These are phyloP conservation scores for Pontederia paniculata DNA, from an alignment of 176 grass and related monocot genomes.

Conservation along the genomic window DNA sequence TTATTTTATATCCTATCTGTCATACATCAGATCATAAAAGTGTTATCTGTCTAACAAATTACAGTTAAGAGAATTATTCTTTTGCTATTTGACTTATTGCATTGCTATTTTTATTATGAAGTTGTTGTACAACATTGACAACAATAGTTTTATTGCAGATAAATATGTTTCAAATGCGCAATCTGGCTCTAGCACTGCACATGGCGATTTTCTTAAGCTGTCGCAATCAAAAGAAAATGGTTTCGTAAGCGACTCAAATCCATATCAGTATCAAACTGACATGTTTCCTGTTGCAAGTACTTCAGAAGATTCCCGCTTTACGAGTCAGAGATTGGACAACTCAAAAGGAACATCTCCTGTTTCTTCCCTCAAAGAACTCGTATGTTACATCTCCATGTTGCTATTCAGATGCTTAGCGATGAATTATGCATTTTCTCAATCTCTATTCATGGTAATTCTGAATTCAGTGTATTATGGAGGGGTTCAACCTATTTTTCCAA, in stretches of 20 bases:
- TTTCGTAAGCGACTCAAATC: slow-evolving; percentile 37
- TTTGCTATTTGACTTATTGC: no score
- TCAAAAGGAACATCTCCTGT: slow-evolving; percentile 34
- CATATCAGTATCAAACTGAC: slow-evolving; percentile 33
- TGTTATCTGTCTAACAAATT: no score
- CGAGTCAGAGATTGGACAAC: slow-evolving; percentile 32
- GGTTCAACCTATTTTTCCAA: slow-evolving; percentile 59
- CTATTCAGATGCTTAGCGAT: slow-evolving; percentile 11
- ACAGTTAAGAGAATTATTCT: no score
- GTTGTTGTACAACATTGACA: slow-evolving; percentile 18
- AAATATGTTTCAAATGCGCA: slow-evolving; percentile 47
- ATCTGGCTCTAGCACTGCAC: slow-evolving; percentile 29
- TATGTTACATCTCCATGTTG: slow-evolving; percentile 21
- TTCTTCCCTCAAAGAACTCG: slow-evolving; percentile 64
- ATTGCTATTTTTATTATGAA: no score
- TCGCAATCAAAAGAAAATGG: slow-evolving; percentile 40
- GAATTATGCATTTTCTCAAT: slow-evolving; percentile 1
- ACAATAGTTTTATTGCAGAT: slow-evolving; percentile 39
- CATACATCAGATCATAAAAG: no score
- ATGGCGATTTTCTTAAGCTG: slow-evolving; percentile 18
- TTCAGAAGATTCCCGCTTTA: slow-evolving; percentile 41
- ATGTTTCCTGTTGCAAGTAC: slow-evolving; percentile 46
- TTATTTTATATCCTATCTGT: no score
- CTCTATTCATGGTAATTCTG: slow-evolving; percentile 15
- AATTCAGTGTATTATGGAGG: slow-evolving; percentile 55